These are phyloP conservation scores for Metrosideros polymorpha DNA, from an alignment of 441 rosid genomes.

Conservation along the genomic window DNA sequence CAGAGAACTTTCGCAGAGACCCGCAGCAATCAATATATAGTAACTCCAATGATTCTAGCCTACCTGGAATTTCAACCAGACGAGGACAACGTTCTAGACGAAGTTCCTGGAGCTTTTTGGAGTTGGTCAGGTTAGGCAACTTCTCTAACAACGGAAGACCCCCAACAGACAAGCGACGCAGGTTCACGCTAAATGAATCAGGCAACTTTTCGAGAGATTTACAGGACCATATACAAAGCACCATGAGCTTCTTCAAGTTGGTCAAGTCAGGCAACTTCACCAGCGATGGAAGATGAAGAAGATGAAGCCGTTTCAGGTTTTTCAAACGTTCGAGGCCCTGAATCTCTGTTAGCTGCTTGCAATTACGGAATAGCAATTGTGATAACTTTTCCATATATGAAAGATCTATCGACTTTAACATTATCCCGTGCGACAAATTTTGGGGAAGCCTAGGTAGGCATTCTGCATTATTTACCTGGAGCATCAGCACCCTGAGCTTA, in stretches of 20 bases:
- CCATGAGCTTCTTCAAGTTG: too few species aligned
- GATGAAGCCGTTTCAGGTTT: background rate
- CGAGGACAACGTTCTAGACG: accelerated
- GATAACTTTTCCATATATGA: background rate
- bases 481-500: accelerated
- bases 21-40: accelerated
- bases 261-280: too few species aligned
- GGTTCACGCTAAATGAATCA: too few species aligned
- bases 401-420: background rate
- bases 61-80: background rate
- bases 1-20: background rate
- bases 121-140: background rate
- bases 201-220: accelerated
- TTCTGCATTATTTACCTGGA: accelerated
- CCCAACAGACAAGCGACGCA: too few species aligned
- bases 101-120: accelerated
- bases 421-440: background rate
- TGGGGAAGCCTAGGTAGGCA: background rate
- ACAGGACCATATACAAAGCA: too few species aligned
- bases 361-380: accelerated
- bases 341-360: background rate
- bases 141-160: background rate
- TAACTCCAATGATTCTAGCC: background rate
- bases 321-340: background rate
- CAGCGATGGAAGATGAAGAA: too few species aligned